Evolutionary conservation across 148 eudicot genomes (phyloP).

Genomic region (Chenopodium formosanum): DNA sequence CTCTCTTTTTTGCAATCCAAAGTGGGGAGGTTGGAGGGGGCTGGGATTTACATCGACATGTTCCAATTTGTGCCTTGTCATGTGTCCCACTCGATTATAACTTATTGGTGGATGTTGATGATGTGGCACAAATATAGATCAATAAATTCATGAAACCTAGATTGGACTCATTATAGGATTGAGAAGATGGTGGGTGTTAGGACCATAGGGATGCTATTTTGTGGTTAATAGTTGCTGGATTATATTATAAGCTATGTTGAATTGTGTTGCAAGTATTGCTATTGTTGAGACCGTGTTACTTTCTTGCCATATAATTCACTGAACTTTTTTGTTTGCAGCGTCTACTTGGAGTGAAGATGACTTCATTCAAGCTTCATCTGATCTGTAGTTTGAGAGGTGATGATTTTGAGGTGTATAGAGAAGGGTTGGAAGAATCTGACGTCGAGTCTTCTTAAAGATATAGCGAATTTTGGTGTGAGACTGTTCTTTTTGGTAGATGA

Average conservation of each 20-base stretch:
- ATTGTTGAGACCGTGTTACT: neutral
- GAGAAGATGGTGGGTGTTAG: neutral
- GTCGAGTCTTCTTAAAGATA: slow-evolving; percentile 57
- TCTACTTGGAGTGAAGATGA: slow-evolving; percentile 70
- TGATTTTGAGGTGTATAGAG: slow-evolving; percentile 70
- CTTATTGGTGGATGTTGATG: neutral
- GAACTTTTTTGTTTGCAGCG: slow-evolving; percentile 47
- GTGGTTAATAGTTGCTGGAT: neutral
- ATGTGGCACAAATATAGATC: neutral
- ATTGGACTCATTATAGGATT: neutral
- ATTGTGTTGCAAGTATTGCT: neutral
- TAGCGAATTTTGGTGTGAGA: neutral
- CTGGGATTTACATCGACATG: neutral
- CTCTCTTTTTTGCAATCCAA: neutral
- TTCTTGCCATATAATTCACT: neutral
- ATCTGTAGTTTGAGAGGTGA: slow-evolving; percentile 73
- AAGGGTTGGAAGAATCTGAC: slow-evolving; percentile 71
- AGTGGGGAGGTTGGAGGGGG: neutral
- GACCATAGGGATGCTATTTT: neutral
- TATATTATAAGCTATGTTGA: too few species aligned
- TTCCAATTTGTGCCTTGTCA: neutral
- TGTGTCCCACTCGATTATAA: neutral
- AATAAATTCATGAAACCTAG: neutral
- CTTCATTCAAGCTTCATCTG: slow-evolving; percentile 69
- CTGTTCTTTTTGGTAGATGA: slow-evolving; percentile 1